phyloP scores from a whole-genome alignment of 2,329 filamentous ascomycete genomes.

The Penicillium oxalicum region DNA sequence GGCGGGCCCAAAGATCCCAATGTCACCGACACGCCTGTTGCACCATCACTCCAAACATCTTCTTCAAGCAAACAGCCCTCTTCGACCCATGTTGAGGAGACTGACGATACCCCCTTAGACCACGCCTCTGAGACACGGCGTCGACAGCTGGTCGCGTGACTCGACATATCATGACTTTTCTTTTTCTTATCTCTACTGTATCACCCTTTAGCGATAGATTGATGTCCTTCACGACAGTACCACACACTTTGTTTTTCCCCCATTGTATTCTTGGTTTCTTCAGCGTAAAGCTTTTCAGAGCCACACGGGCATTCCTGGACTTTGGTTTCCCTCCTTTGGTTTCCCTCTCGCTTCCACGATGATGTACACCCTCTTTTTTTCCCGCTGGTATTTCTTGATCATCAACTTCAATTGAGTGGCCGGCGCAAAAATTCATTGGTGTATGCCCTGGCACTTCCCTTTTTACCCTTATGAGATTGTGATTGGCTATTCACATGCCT shows the following conservation, averaged over 20 bases:
- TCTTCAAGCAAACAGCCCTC: slow-evolving; percentile 5
- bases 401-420: too few species aligned
- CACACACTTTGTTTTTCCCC: slow-evolving; percentile 5
- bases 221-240: slow-evolving; percentile 21
- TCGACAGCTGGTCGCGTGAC: slow-evolving; percentile 29
- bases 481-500: too few species aligned
- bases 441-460: slow-evolving; percentile 1
- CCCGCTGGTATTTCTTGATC: background rate
- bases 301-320: too few species aligned
- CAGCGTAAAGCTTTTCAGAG: slow-evolving; percentile 6
- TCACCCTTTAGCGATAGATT: slow-evolving; percentile 19
- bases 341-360: slow-evolving; percentile 5
- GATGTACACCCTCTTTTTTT: slow-evolving; percentile 20
- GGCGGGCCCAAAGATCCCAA: slow-evolving; percentile 11
- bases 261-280: slow-evolving; percentile 5
- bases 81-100: slow-evolving; percentile 7
- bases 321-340: background rate
- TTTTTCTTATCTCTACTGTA: slow-evolving; percentile 1
- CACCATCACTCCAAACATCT: slow-evolving; percentile 21
- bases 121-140: slow-evolving; percentile 9
- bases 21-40: slow-evolving; percentile 21
- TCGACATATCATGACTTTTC: slow-evolving; percentile 1
- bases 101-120: slow-evolving; percentile 6
- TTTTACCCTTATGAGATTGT: slow-evolving; percentile 12
- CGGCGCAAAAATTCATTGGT: background rate